A percentile compares a stretch with the other conserved stretches of the same genome.
These are phyloP conservation scores for Triticum monococcum DNA, from an alignment of 176 grass and related monocot species.

Conservation along the genomic window DNA sequence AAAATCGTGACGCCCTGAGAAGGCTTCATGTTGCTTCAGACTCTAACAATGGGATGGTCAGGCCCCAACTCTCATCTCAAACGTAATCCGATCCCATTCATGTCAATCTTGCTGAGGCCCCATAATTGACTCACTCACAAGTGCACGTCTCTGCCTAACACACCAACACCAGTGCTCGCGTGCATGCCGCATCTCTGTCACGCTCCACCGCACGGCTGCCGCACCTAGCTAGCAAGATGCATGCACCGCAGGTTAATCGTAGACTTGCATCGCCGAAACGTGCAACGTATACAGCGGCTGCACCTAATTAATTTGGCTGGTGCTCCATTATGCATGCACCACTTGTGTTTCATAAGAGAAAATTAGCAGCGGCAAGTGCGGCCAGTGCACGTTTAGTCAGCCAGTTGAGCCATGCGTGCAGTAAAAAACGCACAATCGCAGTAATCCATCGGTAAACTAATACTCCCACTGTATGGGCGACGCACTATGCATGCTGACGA, in stretches of 20 bases:
- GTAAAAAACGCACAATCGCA: not conserved
- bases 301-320: slow-evolving; percentile 6
- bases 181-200: not conserved
- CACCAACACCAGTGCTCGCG: not conserved
- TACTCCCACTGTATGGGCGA: too few species aligned
- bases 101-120: not conserved
- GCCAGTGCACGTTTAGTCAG: not conserved
- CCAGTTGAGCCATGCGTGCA: not conserved
- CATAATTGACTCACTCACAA: not conserved
- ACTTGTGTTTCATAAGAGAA: not conserved
- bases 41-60: too few species aligned
- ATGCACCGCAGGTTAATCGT: not conserved
- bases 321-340: slow-evolving; percentile 21
- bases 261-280: not conserved
- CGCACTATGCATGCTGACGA: not conserved
- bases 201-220: slow-evolving; percentile 4
- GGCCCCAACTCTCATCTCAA: too few species aligned
- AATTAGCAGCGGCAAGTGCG: slow-evolving; percentile 16
- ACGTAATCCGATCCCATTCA: not conserved
- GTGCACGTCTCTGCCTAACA: not conserved
- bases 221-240: not conserved
- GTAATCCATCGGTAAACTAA: too few species aligned
- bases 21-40: too few species aligned
- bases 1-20: too few species aligned
- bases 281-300: not conserved